Base-by-base conservation (phyloP, 129 eudicot species). In the Chrysanthemum lavandulifolium region DNA sequence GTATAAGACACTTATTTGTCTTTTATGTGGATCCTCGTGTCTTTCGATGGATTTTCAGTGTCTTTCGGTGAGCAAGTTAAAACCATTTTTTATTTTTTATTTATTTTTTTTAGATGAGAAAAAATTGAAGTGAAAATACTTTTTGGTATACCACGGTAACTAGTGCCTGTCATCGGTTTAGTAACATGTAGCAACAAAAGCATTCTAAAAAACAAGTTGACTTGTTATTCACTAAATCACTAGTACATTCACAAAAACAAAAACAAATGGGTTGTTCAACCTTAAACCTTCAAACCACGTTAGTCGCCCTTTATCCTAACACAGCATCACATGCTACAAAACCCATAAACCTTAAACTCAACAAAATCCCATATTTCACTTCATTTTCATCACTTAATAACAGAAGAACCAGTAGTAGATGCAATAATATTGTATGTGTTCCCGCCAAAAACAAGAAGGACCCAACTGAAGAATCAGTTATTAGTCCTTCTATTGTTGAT, bases 401-500 rank as follows among this genome's bases (percentile, higher is more conserved):
- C 31, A 63, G 21, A 19, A 19, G 49, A 59, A 62, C 76, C 64
- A 40, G 10, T 40, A 0, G 25, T 23, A 36, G 43, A 36, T 36
- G 8, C 43, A 36, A 36, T 21, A 50, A 40, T 6, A 27, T 0
- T 73, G 29, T 52, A 56, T 68, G 47, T 4, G 79, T 84, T 21
- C 53, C 68, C n/a, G 95, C 91, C 53, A 83, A 82, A 73, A 90
- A 85, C 81, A 81, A 73, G 81, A 81, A 73, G 15, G 81, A 67
- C 64, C 76, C 82, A 4, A 66, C 82, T 36, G 25, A 23, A 6
- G 47, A 40, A 40, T 61, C 88, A 19, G 29, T 82, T 73, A 72
- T 87, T 52, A 75, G 33, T 55, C 95, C 91, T 61, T 86, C 91
- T 45, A 70, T 87, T 31, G 80, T 85, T 54, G 83, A 87, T 55